Evolutionary conservation across 1,284 basidiomycete genomes (phyloP).

Genomic region (Paramarasmius palmivorus): DNA sequence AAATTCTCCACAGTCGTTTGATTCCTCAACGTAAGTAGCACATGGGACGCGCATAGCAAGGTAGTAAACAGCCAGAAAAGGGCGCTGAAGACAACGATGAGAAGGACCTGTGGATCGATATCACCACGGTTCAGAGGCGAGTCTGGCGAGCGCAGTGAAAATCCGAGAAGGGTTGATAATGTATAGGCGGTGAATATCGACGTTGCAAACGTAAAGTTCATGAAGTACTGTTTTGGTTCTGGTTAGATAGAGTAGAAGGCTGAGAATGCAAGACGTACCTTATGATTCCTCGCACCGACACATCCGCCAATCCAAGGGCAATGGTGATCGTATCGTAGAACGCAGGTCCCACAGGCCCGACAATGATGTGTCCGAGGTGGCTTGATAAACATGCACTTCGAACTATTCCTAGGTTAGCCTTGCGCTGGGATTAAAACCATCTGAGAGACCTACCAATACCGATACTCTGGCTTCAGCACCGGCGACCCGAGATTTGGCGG

Average conservation of each 20-base stretch:
- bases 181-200: conserved; percentile 59
- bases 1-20: conserved; percentile 83
- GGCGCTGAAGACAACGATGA: conserved; percentile 66
- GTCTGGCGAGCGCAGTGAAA: conserved; percentile 36
- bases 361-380: conserved; percentile 79
- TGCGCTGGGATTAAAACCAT: no score
- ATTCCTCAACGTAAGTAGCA: conserved; percentile 60
- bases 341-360: conserved; percentile 69
- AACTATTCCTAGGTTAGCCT: neutral
- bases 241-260: no score
- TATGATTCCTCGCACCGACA: conserved; percentile 81
- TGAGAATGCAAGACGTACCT: conserved; percentile 37
- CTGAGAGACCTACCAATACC: conserved; percentile 45
- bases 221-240: conserved; percentile 67
- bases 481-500: conserved; percentile 42
- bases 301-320: conserved; percentile 85
- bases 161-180: conserved; percentile 54
- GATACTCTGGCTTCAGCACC: conserved; percentile 51
- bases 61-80: conserved; percentile 74
- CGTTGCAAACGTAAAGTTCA: conserved; percentile 68
- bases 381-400: conserved; percentile 58
- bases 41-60: conserved; percentile 59
- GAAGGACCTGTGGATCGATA: conserved; percentile 57
- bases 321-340: conserved; percentile 78
- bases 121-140: conserved; percentile 17